phyloP scores from a whole-genome alignment of 352 stramenopile genomes.

The Pythium graminicola region DNA sequence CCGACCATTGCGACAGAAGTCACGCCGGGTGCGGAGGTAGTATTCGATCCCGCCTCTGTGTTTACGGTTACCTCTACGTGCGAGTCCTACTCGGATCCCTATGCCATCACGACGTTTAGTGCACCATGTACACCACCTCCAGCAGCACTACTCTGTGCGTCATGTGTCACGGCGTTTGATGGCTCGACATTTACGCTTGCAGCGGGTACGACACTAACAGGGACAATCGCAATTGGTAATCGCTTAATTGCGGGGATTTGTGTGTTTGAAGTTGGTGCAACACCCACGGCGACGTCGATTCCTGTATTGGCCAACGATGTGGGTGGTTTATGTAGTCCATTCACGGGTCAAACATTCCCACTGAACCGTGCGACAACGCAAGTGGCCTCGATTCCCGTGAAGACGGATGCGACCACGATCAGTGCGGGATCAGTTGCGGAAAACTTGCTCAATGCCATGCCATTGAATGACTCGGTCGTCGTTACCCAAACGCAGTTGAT shows the following conservation, averaged over 20 bases:
- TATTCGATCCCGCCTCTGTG: constrained; percentile 28
- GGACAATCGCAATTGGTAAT: constrained; percentile 11
- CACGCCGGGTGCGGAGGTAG: constrained; percentile 39
- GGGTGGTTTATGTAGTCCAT: constrained; percentile 44
- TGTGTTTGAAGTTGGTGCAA: constrained; percentile 39
- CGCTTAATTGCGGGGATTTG: constrained; percentile 51
- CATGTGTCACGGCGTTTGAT: constrained; percentile 60
- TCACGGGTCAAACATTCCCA: constrained; percentile 26
- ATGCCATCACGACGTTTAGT: constrained; percentile 46
- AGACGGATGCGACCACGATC: constrained; percentile 32
- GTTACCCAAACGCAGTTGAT: constrained; percentile 37
- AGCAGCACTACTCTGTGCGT: constrained; percentile 33
- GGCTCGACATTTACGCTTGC: constrained; percentile 44
- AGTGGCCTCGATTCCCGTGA: constrained; percentile 35
- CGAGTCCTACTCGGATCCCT: constrained; percentile 81
- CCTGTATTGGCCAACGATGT: constrained; percentile 35
- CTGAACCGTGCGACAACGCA: constrained; percentile 57
- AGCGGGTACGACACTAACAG: constrained; percentile 35
- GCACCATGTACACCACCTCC: constrained; percentile 36
- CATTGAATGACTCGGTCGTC: constrained; percentile 40
- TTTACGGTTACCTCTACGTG: constrained; percentile 68
- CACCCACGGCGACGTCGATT: constrained; percentile 30
- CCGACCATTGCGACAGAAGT: constrained; percentile 33
- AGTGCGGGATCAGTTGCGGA: constrained; percentile 33
- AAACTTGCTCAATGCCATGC: constrained; percentile 36